Evolutionary conservation across 1,139 yeast genomes (phyloP).

Genomic region (Debaryomyces singareniensis): DNA sequence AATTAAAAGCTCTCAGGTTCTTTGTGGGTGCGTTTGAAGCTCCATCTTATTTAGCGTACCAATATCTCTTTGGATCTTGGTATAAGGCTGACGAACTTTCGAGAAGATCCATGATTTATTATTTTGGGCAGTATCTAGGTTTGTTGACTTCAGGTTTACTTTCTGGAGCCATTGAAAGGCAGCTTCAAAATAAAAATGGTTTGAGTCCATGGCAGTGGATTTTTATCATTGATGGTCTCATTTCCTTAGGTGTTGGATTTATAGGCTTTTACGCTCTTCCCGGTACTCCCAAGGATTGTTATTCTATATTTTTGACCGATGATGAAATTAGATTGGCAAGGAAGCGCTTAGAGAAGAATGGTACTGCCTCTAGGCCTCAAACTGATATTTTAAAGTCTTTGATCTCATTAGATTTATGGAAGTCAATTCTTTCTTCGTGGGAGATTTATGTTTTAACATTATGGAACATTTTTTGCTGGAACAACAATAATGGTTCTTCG

Average conservation of each 20-base stretch:
- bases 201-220: constrained; percentile 70
- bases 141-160: constrained; percentile 57
- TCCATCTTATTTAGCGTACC: constrained; percentile 53
- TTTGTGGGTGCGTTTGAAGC: constrained; percentile 60
- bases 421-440: constrained; percentile 46
- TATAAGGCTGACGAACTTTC: constrained; percentile 48
- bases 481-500: constrained; percentile 40
- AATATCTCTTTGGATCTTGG: constrained; percentile 58
- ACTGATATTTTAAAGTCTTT: constrained; percentile 23
- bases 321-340: constrained; percentile 62
- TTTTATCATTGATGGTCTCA: constrained; percentile 59
- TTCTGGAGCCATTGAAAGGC: constrained; percentile 52
- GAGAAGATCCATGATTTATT: constrained; percentile 56
- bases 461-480: constrained; percentile 62
- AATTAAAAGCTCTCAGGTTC: constrained; percentile 53
- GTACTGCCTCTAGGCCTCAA: constrained; percentile 24
- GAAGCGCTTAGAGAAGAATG: constrained; percentile 44
- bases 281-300: constrained; percentile 60
- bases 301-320: constrained; percentile 50
- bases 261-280: constrained; percentile 60
- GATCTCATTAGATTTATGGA: constrained; percentile 38
- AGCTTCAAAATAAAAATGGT: constrained; percentile 42
- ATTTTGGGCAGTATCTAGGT: constrained; percentile 57
- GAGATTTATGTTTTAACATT: constrained; percentile 44
- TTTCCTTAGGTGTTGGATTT: constrained; percentile 55